Percentiles rank a stretch among this genome's conserved stretches.
Evolutionary conservation across 2,329 filamentous ascomycete genomes (phyloP).

Genomic region (Aspergillus fructus): DNA sequence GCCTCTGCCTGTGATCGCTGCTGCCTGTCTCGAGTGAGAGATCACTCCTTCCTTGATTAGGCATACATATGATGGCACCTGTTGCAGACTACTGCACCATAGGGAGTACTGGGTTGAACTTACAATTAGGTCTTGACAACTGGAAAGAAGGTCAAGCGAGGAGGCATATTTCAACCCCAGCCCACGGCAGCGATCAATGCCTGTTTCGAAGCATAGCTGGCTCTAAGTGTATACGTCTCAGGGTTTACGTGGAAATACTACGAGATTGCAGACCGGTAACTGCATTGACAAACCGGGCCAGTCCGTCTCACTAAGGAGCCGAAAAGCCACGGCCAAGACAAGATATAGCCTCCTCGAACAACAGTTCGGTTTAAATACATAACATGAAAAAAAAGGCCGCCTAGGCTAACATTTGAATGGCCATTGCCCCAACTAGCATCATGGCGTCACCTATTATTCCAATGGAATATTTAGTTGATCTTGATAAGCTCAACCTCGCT

Average conservation of each 20-base stretch:
- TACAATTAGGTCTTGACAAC: too few species aligned
- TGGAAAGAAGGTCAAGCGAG: too few species aligned
- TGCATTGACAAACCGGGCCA: background rate
- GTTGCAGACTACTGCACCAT: too few species aligned
- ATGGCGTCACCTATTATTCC: background rate
- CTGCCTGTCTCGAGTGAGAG: too few species aligned
- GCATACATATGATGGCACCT: too few species aligned
- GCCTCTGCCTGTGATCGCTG: too few species aligned
- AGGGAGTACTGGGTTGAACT: too few species aligned
- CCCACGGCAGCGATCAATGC: too few species aligned
- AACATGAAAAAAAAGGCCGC: background rate
- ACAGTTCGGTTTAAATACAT: background rate
- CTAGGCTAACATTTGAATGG: background rate
- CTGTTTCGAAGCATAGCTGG: too few species aligned
- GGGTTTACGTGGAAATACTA: background rate
- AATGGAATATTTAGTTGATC: constrained; percentile 6
- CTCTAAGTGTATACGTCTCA: background rate
- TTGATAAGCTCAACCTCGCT: constrained; percentile 10
- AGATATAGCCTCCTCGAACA: background rate
- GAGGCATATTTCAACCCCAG: too few species aligned
- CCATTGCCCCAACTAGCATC: background rate
- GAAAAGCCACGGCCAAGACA: background rate
- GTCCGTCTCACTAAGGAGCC: background rate
- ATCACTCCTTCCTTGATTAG: too few species aligned
- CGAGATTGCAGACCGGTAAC: background rate